Base-by-base conservation (phyloP, 129 eudicot species). In the Chrysanthemum makinoi region DNA sequence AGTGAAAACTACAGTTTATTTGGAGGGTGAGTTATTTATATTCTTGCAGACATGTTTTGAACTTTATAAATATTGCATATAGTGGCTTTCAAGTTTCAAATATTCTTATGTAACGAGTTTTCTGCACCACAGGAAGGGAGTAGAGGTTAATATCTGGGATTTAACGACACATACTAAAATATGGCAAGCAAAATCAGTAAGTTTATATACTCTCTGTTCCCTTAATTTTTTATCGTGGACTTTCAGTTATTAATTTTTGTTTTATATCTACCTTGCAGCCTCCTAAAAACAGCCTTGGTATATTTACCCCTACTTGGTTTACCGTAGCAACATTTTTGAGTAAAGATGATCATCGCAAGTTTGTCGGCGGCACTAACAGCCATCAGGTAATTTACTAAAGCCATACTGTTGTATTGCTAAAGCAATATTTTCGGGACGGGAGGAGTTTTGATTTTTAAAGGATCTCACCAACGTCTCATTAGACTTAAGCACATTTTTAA, bases 111-210 rank as follows among this genome's bases (percentile, higher is more conserved):
- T 70, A 59, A 70, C 66, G 63, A 22, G 12, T 57, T 65, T 81
- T 10, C 48, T 30, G 19, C 76, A 8, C 24, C 49, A 69, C 83
- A 95, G 99, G 84, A 95, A 90, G 66, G 96, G 99, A 44, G 91
- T 95, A 72, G 99, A 95, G 73, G 82, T 95, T 52, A 90, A 88
- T 72, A 64, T 95, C 4, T 95, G 99, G 99, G 99, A 95, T 83
- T 86, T 95, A 75, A 78, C 93, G n/a, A 76, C 76, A 4, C 79
- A 74, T 65, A 75, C 78, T 1, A 95, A 86, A 83, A 81, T 90
- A 30, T 95, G 97, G 97, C 80, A 72, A 5, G 94, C 99, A 39
- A 95, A 90, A 95, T 86, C 99, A 62, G 99, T 95, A 81, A 79
- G 93, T 70, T n/a, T n/a, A n/a, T 61, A 22, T 6, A 15, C 56